A percentile compares a stretch with the other conserved stretches of the same genome.
Evolutionary conservation across 192 early-diverging fungal species (phyloP).

Genomic region (Coemansia sp.): DNA sequence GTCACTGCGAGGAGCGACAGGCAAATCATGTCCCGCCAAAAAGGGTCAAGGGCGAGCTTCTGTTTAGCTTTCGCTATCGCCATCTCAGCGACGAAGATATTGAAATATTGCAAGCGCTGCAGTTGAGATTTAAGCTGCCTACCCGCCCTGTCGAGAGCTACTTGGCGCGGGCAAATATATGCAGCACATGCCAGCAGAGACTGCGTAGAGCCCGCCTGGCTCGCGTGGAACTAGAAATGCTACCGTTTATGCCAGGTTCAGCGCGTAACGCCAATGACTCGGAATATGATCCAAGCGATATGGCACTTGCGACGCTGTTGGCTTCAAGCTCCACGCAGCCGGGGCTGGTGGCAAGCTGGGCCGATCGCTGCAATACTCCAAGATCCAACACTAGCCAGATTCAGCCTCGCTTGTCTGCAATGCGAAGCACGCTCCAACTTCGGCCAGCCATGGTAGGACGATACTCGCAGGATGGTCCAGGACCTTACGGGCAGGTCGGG

Average conservation of each 20-base stretch:
- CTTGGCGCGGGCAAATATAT: conserved; percentile 48
- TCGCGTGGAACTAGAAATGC: background rate
- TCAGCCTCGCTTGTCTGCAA: conserved; percentile 9
- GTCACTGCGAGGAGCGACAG: conserved; percentile 30
- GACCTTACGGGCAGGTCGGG: background rate
- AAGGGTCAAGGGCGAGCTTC: conserved; percentile 37
- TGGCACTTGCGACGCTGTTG: background rate
- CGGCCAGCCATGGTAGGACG: background rate
- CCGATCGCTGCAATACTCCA: background rate
- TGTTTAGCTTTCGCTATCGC: conserved; percentile 53
- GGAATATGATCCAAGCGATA: background rate
- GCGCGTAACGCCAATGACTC: background rate
- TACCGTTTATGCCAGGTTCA: background rate
- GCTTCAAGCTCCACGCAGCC: background rate
- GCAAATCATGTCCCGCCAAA: conserved; percentile 38
- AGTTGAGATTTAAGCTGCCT: conserved; percentile 32
- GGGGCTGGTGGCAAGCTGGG: background rate
- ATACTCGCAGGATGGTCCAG: background rate
- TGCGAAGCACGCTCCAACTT: conserved; percentile 26
- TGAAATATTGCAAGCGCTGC: conserved; percentile 34
- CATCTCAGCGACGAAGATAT: conserved; percentile 51
- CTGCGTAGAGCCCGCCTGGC: conserved; percentile 38
- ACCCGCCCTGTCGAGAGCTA: conserved; percentile 39
- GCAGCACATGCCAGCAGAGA: conserved; percentile 53
- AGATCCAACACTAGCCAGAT: background rate